Percentiles rank a stretch among this genome's conserved stretches.
These are phyloP conservation scores for Allium fistulosum DNA, from an alignment of 106 monocot genomes.

Conservation along the genomic window DNA sequence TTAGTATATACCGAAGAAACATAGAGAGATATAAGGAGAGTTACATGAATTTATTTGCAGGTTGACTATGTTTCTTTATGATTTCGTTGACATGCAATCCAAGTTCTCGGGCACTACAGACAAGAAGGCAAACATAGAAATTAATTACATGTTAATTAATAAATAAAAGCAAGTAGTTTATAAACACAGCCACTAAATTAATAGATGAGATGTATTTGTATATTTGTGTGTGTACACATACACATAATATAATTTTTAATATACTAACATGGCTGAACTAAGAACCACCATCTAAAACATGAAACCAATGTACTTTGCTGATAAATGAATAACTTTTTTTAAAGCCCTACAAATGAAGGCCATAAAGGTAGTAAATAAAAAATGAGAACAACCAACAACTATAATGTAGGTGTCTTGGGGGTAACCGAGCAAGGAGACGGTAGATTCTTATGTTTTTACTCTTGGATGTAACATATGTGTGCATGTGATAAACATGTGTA, in stretches of 20 bases:
- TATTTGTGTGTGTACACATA: no score
- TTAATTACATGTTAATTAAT: neutral
- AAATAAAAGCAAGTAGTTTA: neutral
- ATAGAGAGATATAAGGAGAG: slow-evolving; percentile 1
- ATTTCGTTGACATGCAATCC: slow-evolving; percentile 71
- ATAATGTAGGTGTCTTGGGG: no score
- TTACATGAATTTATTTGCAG: slow-evolving; percentile 40
- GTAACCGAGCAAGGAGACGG: no score
- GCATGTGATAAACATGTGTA: no score
- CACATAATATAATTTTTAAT: neutral
- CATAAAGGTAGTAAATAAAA: no score
- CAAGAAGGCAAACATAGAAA: neutral
- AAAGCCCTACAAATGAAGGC: no score
- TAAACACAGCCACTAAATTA: neutral
- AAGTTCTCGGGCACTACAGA: slow-evolving; percentile 41
- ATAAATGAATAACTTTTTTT: no score
- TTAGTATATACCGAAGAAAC: neutral
- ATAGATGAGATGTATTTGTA: neutral
- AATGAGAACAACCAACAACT: no score
- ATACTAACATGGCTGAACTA: neutral
- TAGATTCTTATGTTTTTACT: no score
- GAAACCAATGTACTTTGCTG: no score
- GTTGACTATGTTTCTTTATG: slow-evolving; percentile 24
- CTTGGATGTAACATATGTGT: no score
- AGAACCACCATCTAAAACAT: neutral